Conservation (phyloP, 2,329 filamentous ascomycete genomes). For the Exophiala lecanii-corni region DNA sequence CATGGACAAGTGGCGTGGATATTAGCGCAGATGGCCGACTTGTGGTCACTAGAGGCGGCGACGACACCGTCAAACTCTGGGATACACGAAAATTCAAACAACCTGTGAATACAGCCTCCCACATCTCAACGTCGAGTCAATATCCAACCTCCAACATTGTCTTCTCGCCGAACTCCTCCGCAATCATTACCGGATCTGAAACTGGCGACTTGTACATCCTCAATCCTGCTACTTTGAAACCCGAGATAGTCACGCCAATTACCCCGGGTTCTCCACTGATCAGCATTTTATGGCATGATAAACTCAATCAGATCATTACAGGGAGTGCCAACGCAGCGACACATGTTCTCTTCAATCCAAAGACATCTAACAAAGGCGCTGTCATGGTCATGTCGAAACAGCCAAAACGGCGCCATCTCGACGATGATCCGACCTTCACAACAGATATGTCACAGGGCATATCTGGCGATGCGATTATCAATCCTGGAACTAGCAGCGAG, state of each 20-base stretch:
- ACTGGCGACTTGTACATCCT: conserved; percentile 86
- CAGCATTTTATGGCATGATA: conserved; percentile 83
- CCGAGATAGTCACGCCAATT: conserved; percentile 83
- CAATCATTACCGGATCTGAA: conserved; percentile 82
- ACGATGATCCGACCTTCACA: conserved; percentile 83
- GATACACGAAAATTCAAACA: conserved; percentile 93
- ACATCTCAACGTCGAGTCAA: conserved; percentile 76
- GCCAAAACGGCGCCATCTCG: conserved; percentile 90
- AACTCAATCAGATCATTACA: conserved; percentile 92
- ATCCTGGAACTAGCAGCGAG: conserved; percentile 39
- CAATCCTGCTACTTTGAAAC: conserved; percentile 81
- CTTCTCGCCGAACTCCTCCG: conserved; percentile 79
- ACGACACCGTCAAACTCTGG: conserved; percentile 93
- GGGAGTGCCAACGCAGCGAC: conserved; percentile 88
- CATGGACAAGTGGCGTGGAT: conserved; percentile 89
- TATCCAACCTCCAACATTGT: conserved; percentile 82
- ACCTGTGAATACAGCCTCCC: conserved; percentile 72
- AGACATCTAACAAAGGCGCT: conserved; percentile 74
- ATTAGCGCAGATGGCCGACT: conserved; percentile 87
- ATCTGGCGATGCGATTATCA: conserved; percentile 75
- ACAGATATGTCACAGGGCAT: conserved; percentile 70
- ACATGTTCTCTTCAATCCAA: conserved; percentile 85
- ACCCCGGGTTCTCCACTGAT: conserved; percentile 80
- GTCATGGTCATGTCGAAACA: conserved; percentile 87
- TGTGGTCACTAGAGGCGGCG: conserved; percentile 84